Percentiles rank a stretch among this genome's conserved stretches.
Evolutionary conservation across 345 rosid species (phyloP).

Genomic region (Pistacia vera): DNA sequence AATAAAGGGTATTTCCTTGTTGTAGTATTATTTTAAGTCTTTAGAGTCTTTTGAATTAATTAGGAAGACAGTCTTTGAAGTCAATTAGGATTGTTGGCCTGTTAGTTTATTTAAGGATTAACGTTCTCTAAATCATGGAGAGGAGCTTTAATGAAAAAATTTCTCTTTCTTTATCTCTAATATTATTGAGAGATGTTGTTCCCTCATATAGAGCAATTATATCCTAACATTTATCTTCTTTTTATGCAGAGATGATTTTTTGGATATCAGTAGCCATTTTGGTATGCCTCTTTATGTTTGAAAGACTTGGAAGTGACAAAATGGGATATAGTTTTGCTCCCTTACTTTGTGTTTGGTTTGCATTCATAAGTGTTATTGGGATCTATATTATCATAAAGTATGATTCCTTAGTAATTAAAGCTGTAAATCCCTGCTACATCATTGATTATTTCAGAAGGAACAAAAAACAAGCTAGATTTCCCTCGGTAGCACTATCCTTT

Average conservation of each 20-base stretch:
- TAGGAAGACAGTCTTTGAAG: no score
- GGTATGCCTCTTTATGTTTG: conserved; percentile 39
- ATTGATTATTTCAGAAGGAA: conserved; percentile 42
- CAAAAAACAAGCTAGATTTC: conserved; percentile 47
- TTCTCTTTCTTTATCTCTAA: no score
- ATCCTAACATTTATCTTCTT: neutral
- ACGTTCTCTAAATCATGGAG: no score
- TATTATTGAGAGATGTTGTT: no score
- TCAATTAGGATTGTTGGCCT: no score
- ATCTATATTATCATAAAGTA: conserved; percentile 36
- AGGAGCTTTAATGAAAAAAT: no score
- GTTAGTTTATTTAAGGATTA: no score
- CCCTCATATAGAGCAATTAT: no score
- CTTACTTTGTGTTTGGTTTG: conserved; percentile 39
- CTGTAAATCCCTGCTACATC: conserved; percentile 42
- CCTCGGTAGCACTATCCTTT: conserved; percentile 43
- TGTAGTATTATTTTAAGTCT: no score
- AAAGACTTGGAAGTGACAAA: conserved; percentile 48
- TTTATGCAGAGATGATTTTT: conserved; percentile 35
- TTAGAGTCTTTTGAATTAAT: no score
- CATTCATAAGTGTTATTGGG: conserved; percentile 34
- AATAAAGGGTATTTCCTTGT: no score
- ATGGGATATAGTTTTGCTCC: conserved; percentile 52
- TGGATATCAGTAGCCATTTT: conserved; percentile 44
- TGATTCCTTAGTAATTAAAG: conserved; percentile 34